Conservation (phyloP, 2,329 filamentous ascomycete species). For the Penicillium sp. region DNA sequence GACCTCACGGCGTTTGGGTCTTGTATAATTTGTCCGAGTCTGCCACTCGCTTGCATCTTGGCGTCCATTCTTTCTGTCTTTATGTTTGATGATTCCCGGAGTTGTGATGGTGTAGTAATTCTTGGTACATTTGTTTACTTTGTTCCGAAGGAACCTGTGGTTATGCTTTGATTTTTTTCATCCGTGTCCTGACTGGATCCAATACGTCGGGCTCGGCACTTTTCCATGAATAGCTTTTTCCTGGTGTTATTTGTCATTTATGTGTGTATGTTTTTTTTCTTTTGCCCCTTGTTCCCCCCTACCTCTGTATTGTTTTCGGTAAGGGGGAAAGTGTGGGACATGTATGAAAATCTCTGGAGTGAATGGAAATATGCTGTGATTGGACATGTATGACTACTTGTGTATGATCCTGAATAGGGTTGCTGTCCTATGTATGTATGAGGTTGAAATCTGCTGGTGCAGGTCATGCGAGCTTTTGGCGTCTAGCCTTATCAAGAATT, state of each 20-base stretch:
- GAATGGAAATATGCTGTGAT: constrained; percentile 14
- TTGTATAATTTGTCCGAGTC: constrained; percentile 18
- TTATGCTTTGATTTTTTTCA: constrained; percentile 10
- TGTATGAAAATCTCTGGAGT: constrained; percentile 26
- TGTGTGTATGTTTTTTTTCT: constrained; percentile 7
- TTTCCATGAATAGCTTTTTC: constrained; percentile 12
- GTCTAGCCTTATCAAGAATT: too few relatives aligned
- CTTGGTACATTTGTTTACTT: constrained; percentile 9
- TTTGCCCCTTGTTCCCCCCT: neutral
- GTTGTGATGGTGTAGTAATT: constrained; percentile 24
- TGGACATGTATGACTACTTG: neutral
- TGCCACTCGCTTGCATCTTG: constrained; percentile 23
- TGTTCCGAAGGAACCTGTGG: neutral
- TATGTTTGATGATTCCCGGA: constrained; percentile 17
- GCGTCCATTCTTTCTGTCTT: constrained; percentile 22
- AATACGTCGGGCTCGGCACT: neutral
- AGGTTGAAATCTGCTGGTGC: neutral
- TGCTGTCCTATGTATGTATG: neutral
- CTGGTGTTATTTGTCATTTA: constrained; percentile 22
- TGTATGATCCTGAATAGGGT: neutral
- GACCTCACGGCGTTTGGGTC: constrained; percentile 25
- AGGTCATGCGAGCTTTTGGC: too few relatives aligned
- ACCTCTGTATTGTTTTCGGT: neutral
- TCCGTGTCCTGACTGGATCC: neutral
- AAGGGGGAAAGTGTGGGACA: constrained; percentile 10